Conservation (phyloP, 768 basidiomycete genomes). For the Mycena haematopus region DNA sequence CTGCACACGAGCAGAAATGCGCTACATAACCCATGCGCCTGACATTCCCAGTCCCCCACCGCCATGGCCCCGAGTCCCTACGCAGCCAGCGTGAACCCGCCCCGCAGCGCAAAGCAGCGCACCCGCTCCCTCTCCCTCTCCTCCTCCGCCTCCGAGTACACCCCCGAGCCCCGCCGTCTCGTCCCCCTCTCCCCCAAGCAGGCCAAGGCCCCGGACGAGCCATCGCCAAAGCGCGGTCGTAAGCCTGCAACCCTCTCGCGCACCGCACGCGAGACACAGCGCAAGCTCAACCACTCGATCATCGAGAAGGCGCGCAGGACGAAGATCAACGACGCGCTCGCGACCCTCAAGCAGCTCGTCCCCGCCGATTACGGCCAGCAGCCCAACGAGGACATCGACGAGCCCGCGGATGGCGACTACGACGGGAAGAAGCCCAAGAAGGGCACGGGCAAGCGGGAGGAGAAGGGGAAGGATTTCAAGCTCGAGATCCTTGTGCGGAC, state of each 20-base stretch:
- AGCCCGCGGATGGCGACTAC: conserved; percentile 36
- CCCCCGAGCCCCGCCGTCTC: conserved; percentile 30
- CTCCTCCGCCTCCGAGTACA: conserved; percentile 64
- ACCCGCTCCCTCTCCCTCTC: conserved; percentile 44
- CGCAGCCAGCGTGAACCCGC: conserved; percentile 28
- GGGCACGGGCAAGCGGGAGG: conserved; percentile 52
- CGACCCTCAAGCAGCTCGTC: conserved; percentile 78
- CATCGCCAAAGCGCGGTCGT: conserved; percentile 75
- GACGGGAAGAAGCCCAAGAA: conserved; percentile 34
- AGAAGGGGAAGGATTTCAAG: conserved; percentile 89
- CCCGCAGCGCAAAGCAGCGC: conserved; percentile 27
- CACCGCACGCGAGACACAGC: conserved; percentile 81
- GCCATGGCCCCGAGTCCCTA: conserved; percentile 11
- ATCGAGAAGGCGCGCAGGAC: conserved; percentile 94
- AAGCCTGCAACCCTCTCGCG: conserved; percentile 78
- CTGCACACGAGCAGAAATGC: conserved; percentile 23
- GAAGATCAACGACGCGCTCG: conserved; percentile 93
- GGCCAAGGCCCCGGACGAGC: conserved; percentile 37
- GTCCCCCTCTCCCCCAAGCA: conserved; percentile 28
- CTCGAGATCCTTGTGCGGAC: conserved; percentile 88
- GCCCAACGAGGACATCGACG: conserved; percentile 45
- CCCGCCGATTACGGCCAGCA: conserved; percentile 58
- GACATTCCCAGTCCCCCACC: too few relatives aligned
- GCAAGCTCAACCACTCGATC: conserved; percentile 92
- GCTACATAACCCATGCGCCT: conserved; percentile 13